A percentile compares a stretch with the other conserved stretches of the same genome.
phyloP scores from a whole-genome alignment of 164 flowering plant species.

The Aristolochia contorta region DNA sequence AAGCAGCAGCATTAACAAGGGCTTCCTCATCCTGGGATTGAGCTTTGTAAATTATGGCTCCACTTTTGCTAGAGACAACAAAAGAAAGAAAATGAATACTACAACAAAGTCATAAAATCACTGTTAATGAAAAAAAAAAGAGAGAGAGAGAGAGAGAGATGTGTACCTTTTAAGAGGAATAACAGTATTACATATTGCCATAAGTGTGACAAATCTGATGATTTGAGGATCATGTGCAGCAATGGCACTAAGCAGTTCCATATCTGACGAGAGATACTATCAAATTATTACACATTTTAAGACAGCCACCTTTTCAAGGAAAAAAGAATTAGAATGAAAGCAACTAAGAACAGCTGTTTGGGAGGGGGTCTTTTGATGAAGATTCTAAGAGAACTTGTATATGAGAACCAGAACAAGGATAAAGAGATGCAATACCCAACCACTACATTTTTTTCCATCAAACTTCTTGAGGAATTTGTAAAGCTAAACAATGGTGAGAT shows the following conservation, averaged over 20 bases:
- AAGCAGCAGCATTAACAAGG: conserved; percentile 90
- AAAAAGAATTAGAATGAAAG: too few species aligned
- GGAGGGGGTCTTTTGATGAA: too few species aligned
- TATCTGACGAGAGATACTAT: conserved; percentile 40
- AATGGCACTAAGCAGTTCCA: conserved; percentile 60
- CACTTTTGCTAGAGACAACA: conserved; percentile 47
- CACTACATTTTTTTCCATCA: too few species aligned
- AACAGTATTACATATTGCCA: conserved; percentile 97
- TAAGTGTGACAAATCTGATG: conserved; percentile 63
- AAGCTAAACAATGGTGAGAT: too few species aligned
- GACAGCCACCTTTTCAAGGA: too few species aligned
- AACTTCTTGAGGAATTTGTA: too few species aligned
- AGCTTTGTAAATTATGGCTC: conserved; percentile 68
- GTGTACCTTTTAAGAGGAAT: conserved; percentile 66
- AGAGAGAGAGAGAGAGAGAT: conserved; percentile 6
- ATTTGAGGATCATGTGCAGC: conserved; percentile 56
- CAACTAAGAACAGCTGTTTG: too few species aligned
- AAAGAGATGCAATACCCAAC: too few species aligned
- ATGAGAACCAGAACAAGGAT: too few species aligned
- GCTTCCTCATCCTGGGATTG: conserved; percentile 99
- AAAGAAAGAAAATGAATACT: not conserved
- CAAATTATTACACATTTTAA: not conserved
- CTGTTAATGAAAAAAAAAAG: not conserved
- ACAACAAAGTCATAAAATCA: not conserved
- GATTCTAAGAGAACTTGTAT: too few species aligned